These are phyloP conservation scores for Coniochaeta sp. DNA, from an alignment of 2,329 filamentous ascomycete species.

Conservation along the genomic window DNA sequence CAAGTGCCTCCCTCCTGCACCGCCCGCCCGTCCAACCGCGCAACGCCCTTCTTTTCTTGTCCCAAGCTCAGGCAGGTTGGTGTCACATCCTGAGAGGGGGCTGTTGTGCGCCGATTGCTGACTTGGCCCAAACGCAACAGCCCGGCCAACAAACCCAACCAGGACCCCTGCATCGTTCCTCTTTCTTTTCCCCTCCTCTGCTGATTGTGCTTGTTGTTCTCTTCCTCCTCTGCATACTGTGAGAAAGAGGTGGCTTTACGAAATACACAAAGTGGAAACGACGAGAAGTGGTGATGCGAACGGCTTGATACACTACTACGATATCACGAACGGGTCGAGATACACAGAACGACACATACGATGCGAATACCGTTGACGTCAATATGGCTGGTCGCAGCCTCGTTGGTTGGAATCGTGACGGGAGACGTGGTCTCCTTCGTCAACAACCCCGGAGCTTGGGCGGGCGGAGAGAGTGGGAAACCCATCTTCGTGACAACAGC, in stretches of 20 bases:
- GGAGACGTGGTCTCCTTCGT: background rate
- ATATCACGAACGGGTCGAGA: background rate
- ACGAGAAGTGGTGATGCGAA: background rate
- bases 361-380: slow-evolving; percentile 10
- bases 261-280: background rate
- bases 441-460: background rate
- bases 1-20: background rate
- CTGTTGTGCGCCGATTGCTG: background rate
- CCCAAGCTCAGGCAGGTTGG: no score
- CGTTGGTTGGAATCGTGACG: slow-evolving; percentile 4
- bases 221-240: background rate
- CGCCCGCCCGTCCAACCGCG: background rate
- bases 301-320: background rate
- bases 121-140: background rate
- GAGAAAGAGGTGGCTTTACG: background rate
- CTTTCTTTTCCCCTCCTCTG: background rate
- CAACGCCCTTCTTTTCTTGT: slow-evolving; percentile 2
- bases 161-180: background rate
- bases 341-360: background rate
- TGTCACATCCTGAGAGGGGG: background rate
- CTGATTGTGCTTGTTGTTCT: background rate
- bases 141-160: background rate
- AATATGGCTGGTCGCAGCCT: slow-evolving; percentile 9
- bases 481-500: no score
- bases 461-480: no score